phyloP scores from a whole-genome alignment of 768 basidiomycete species.

The Hemileccinum impolitum region DNA sequence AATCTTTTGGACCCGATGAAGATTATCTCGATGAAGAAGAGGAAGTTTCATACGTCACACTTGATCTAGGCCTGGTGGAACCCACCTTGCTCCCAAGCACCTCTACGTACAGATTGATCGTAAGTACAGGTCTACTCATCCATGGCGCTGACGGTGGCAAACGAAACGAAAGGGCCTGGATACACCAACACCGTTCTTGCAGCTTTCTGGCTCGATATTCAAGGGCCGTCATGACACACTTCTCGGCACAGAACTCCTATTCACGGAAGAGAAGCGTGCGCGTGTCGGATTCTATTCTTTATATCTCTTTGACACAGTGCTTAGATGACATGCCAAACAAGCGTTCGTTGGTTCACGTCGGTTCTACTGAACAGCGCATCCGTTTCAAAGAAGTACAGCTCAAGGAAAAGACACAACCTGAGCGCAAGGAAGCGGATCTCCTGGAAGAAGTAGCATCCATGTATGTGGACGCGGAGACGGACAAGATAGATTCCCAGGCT shows the following conservation, averaged over 20 bases:
- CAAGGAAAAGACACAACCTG: slow-evolving; percentile 37
- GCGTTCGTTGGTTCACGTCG: slow-evolving; percentile 51
- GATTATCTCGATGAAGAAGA: slow-evolving; percentile 57
- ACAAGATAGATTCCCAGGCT: background rate
- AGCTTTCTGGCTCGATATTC: slow-evolving; percentile 71
- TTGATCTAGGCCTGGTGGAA: slow-evolving; percentile 70
- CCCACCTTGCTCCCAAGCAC: slow-evolving; percentile 73
- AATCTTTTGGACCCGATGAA: slow-evolving; percentile 62
- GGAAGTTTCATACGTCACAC: slow-evolving; percentile 63
- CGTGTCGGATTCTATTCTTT: background rate
- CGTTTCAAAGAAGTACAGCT: slow-evolving; percentile 72
- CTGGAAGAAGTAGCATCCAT: slow-evolving; percentile 19
- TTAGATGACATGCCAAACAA: slow-evolving; percentile 45
- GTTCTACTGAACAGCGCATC: slow-evolving; percentile 65
- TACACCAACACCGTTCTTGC: slow-evolving; percentile 72
- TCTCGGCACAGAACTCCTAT: slow-evolving; percentile 73
- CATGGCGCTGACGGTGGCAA: background rate
- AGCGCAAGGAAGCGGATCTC: slow-evolving; percentile 9
- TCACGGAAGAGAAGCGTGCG: slow-evolving; percentile 64
- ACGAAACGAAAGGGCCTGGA: slow-evolving; percentile 58
- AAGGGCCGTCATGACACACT: slow-evolving; percentile 66
- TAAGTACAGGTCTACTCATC: slow-evolving; percentile 33
- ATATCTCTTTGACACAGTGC: background rate
- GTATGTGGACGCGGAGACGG: slow-evolving; percentile 15
- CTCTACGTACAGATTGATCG: slow-evolving; percentile 69